phyloP scores from a whole-genome alignment of 768 basidiomycete species.

The Pleurotus tuoliensis region DNA sequence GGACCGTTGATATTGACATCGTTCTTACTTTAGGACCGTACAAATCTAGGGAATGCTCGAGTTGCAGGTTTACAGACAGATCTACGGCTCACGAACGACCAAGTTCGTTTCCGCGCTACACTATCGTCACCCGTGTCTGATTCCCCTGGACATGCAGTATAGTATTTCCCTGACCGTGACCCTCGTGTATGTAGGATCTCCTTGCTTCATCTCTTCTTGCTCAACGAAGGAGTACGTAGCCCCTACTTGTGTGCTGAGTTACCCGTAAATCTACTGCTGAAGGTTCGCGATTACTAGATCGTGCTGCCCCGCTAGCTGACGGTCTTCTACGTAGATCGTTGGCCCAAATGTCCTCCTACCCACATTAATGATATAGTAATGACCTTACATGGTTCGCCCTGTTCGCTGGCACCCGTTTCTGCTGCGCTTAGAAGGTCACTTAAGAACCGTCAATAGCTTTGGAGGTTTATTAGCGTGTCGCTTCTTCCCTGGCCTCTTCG shows the following conservation, averaged over 20 bases:
- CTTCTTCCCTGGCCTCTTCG: constrained; percentile 52
- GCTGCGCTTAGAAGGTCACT: neutral
- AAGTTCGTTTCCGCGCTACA: neutral
- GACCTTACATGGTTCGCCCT: constrained; percentile 48
- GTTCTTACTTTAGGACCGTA: constrained; percentile 35
- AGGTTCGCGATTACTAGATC: constrained; percentile 26
- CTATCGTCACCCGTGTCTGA: neutral
- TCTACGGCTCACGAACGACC: constrained; percentile 42
- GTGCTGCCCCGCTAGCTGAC: neutral
- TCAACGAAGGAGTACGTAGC: neutral
- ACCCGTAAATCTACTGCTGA: constrained; percentile 57
- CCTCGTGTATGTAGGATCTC: constrained; percentile 16
- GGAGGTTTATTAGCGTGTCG: constrained; percentile 40
- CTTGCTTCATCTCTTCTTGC: neutral
- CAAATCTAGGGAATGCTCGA: constrained; percentile 55
- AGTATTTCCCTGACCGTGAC: constrained; percentile 46
- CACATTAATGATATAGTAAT: constrained; percentile 54
- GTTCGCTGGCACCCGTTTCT: too few species aligned
- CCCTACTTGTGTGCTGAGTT: constrained; percentile 58
- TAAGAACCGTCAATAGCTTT: constrained; percentile 47
- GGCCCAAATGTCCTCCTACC: constrained; percentile 58
- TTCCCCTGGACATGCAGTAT: constrained; percentile 26
- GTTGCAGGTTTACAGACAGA: constrained; percentile 59
- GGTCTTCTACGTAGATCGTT: constrained; percentile 29
- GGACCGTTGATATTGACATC: neutral